These are phyloP conservation scores for Saccharomyces hybrid DNA, from an alignment of 1,139 yeast genomes.

Conservation along the genomic window DNA sequence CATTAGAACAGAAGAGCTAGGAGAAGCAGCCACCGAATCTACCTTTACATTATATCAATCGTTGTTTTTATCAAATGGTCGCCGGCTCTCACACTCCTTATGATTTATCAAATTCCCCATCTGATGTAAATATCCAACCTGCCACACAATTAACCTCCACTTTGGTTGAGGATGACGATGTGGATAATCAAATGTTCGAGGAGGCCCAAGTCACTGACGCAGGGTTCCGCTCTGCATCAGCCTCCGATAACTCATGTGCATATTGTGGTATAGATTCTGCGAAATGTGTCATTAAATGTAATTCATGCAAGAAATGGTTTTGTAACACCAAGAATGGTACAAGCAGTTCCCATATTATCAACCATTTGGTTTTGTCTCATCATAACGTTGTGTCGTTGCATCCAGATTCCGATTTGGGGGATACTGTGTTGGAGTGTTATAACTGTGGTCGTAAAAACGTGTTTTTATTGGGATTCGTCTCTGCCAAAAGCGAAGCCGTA, in stretches of 20 bases:
- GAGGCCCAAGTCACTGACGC: conserved; percentile 4
- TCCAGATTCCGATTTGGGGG: conserved; percentile 78
- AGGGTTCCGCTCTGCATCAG: conserved; percentile 5
- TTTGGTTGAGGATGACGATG: conserved; percentile 2
- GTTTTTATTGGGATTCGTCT: conserved; percentile 77
- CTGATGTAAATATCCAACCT: background rate
- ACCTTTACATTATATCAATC: background rate
- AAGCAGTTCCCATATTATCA: conserved; percentile 72
- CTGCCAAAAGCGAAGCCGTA: conserved; percentile 81
- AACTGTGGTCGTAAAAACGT: conserved; percentile 81
- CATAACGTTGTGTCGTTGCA: conserved; percentile 74
- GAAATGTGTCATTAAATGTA: conserved; percentile 66
- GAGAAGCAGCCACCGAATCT: background rate
- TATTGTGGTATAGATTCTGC: conserved; percentile 75
- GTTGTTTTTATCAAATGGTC: background rate
- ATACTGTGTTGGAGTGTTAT: conserved; percentile 79
- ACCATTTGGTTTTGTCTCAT: conserved; percentile 75
- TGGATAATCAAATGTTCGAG: conserved; percentile 2
- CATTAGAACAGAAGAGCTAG: background rate
- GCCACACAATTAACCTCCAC: background rate
- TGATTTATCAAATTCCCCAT: background rate
- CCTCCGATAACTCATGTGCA: conserved; percentile 46
- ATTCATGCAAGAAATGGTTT: conserved; percentile 78
- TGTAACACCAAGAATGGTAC: conserved; percentile 68
- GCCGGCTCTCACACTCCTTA: background rate